These are phyloP conservation scores for Tubosaeta sp. DNA, from an alignment of 768 basidiomycete species.

Conservation along the genomic window DNA sequence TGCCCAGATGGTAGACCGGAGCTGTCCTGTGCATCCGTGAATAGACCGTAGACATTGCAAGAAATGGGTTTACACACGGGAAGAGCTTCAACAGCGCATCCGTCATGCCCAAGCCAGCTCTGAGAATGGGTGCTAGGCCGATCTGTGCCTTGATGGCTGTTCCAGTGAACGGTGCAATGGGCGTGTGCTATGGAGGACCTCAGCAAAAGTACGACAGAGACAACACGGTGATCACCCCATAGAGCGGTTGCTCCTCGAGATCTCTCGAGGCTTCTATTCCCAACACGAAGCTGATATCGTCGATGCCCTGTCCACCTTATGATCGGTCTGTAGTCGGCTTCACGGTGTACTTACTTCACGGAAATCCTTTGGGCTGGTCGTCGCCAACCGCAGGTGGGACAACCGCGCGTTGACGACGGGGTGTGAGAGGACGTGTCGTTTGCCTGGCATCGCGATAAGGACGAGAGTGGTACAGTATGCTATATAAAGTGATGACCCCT, in stretches of 20 bases:
- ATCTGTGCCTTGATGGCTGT: conserved; percentile 69
- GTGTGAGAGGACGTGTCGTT: conserved; percentile 57
- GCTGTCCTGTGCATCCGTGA: conserved; percentile 47
- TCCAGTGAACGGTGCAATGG: conserved; percentile 77
- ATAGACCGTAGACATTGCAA: not conserved
- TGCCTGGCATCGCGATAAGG: conserved; percentile 27
- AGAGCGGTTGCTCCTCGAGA: conserved; percentile 58
- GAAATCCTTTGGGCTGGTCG: conserved; percentile 69
- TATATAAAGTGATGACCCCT: conserved; percentile 7
- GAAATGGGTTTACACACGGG: conserved; percentile 50
- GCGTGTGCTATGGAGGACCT: conserved; percentile 53
- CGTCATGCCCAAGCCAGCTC: conserved; percentile 92
- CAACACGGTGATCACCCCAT: conserved; percentile 46
- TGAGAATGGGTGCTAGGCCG: conserved; percentile 85
- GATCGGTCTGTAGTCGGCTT: not conserved
- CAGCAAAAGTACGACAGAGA: not conserved
- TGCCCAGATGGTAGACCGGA: conserved; percentile 85
- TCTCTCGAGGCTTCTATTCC: conserved; percentile 79
- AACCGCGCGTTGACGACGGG: conserved; percentile 72
- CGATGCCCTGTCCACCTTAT: conserved; percentile 53
- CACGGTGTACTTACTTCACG: conserved; percentile 52
- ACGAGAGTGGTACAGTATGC: not conserved
- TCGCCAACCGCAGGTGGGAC: conserved; percentile 60
- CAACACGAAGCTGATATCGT: conserved; percentile 69
- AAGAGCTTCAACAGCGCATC: conserved; percentile 83